phyloP scores from a whole-genome alignment of 2,329 filamentous ascomycete species.

The Aspergillus pseudoviridinutans region DNA sequence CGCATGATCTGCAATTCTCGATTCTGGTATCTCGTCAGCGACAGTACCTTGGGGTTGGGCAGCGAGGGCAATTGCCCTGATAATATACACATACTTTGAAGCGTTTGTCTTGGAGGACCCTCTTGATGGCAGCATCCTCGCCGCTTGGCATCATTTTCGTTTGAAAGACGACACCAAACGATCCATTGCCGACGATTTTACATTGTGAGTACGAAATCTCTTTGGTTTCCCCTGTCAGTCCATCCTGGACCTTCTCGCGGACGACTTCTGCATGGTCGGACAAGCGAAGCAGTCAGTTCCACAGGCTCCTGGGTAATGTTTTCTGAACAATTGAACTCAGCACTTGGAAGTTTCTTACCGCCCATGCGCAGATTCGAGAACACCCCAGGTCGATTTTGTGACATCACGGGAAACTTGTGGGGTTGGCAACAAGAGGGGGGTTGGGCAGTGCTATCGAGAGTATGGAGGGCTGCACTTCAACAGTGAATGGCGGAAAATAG shows the following conservation, averaged over 20 bases:
- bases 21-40: slow-evolving; percentile 61
- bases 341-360: slow-evolving; percentile 61
- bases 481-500: slow-evolving; percentile 41
- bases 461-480: slow-evolving; percentile 43
- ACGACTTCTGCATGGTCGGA: slow-evolving; percentile 69
- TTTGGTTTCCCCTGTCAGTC: slow-evolving; percentile 90
- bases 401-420: slow-evolving; percentile 57
- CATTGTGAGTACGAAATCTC: slow-evolving; percentile 98
- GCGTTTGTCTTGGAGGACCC: slow-evolving; percentile 96
- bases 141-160: slow-evolving; percentile 97
- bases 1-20: slow-evolving; percentile 99
- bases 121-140: slow-evolving; percentile 98
- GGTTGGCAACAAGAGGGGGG: slow-evolving; percentile 13
- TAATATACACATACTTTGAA: slow-evolving; percentile 72
- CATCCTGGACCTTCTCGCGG: slow-evolving; percentile 98
- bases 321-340: slow-evolving; percentile 1
- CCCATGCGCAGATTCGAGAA: slow-evolving; percentile 92
- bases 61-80: not conserved
- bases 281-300: slow-evolving; percentile 14
- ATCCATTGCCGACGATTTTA: slow-evolving; percentile 99
- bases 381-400: slow-evolving; percentile 84
- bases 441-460: slow-evolving; percentile 35
- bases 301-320: not conserved
- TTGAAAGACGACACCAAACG: slow-evolving; percentile 98
- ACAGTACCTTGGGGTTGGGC: not conserved